Evolutionary conservation across 176 grass and related monocot genomes (phyloP), one percentile per base, ranked within the genome.

Genomic region (Cenchrus americanus): DNA sequence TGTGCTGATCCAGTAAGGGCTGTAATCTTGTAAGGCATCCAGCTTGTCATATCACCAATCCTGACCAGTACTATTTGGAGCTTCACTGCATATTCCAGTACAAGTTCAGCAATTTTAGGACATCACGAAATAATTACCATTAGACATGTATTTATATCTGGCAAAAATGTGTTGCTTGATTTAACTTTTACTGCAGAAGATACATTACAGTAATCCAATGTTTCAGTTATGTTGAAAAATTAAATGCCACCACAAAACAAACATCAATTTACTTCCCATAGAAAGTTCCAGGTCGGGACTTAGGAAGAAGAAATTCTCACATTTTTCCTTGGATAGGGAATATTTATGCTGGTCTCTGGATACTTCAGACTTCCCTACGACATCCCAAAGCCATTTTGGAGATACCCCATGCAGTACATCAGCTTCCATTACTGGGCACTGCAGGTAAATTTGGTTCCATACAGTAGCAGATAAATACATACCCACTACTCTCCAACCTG

Each of bases 351-450:
- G 15, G 97, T 99, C 10, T 99, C 97, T 69, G 97, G 97, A 21
- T 99, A 89, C 83, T 99, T 99, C 73, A 96, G 97, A 86, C 93
- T 94, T 65, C 93, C 97, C 6, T 84, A 94, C 0, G 97, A 99
- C 79, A 99, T 99, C 50, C 97, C 97, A 8, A 99, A 99, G 58
- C 86, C 90, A 19, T 85, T 99, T 79, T 99, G 97, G 97, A 82
- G 93, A 86, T 99, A 99, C 81, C 97, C 97, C 8, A 96, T 99
- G 91, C 92, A 94, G 62, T 99, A 99, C 69, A 89, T 99, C 75
- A 99, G 97, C 70, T 99, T 99, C 91, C 97, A 96, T 59, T 99
- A 87, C 86, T 99, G 97, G 97, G 93, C 97, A 73, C 74, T 96
- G 37, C 93, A 99, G 97, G 97, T 99, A 92, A 94, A 80, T 42